phyloP scores from a whole-genome alignment of 495 filamentous ascomycete genomes.

The Penicillium verhagenii region DNA sequence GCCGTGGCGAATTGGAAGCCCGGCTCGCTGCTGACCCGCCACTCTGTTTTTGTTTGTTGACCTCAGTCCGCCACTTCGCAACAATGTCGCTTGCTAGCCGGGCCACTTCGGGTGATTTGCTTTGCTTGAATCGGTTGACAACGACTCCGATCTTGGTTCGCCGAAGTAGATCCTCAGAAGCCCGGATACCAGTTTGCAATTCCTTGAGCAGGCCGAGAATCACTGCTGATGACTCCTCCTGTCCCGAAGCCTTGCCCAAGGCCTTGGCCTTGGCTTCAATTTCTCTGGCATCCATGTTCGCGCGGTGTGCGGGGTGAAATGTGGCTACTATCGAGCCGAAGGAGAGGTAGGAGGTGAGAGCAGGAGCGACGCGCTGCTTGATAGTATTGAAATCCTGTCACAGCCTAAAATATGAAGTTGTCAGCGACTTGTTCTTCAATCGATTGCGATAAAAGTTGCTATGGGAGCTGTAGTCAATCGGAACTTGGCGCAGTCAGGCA shows the following conservation, averaged over 20 bases:
- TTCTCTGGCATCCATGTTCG: conserved; percentile 76
- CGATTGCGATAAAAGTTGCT: not conserved
- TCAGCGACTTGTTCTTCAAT: not conserved
- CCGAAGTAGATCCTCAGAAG: conserved; percentile 82
- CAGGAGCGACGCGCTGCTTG: not conserved
- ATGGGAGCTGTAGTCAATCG: not conserved
- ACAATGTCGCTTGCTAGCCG: conserved; percentile 77
- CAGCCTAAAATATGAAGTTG: not conserved
- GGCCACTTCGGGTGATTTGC: conserved; percentile 74
- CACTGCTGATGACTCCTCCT: conserved; percentile 61
- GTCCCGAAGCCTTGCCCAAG: conserved; percentile 71
- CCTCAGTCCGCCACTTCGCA: conserved; percentile 78
- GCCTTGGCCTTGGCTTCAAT: conserved; percentile 69
- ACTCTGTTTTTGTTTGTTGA: conserved; percentile 66
- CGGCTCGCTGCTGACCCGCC: conserved; percentile 46
- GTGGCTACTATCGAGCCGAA: not conserved
- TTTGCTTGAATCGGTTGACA: conserved; percentile 76
- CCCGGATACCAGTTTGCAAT: conserved; percentile 70
- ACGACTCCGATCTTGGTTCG: conserved; percentile 88
- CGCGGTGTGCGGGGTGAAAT: conserved; percentile 2
- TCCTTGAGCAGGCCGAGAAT: conserved; percentile 70
- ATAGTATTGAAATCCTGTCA: not conserved
- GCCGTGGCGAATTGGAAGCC: conserved; percentile 42
- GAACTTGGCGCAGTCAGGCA: not conserved
- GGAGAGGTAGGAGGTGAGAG: not conserved